These are phyloP conservation scores for Pulveroboletus ravenelii DNA, from an alignment of 768 basidiomycete species.

Conservation along the genomic window DNA sequence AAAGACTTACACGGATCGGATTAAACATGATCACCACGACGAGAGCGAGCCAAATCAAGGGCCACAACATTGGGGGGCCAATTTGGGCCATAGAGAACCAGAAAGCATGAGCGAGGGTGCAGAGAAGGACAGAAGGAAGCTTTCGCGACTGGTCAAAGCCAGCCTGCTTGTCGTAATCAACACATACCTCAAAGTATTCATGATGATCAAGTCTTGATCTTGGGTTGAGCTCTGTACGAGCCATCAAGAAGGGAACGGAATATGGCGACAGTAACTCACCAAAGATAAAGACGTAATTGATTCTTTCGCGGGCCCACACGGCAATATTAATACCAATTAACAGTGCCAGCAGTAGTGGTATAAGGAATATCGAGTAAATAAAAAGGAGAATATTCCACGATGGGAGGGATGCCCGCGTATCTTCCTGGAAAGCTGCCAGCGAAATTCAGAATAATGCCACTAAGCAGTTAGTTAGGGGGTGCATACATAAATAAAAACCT, in stretches of 20 bases:
- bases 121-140: constrained; percentile 73
- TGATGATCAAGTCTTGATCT: constrained; percentile 72
- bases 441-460: not conserved
- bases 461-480: not conserved
- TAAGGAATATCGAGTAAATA: constrained; percentile 67
- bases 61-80: constrained; percentile 71
- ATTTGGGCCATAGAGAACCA: constrained; percentile 75
- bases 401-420: constrained; percentile 50
- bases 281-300: constrained; percentile 91
- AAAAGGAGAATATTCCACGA: constrained; percentile 72
- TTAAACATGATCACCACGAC: constrained; percentile 57
- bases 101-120: constrained; percentile 70
- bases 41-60: constrained; percentile 75
- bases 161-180: constrained; percentile 1
- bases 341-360: constrained; percentile 72
- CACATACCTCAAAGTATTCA: constrained; percentile 62
- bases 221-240: constrained; percentile 55
- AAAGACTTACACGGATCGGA: constrained; percentile 58
- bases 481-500: constrained; percentile 56
- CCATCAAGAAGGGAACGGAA: not conserved
- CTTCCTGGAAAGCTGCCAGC: constrained; percentile 47
- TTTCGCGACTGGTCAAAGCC: constrained; percentile 24
- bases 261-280: constrained; percentile 40
- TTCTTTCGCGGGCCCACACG: constrained; percentile 70
- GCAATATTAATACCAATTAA: constrained; percentile 78